Conservation (phyloP, 805 yeast species). For the Monosporozyma unispora region DNA sequence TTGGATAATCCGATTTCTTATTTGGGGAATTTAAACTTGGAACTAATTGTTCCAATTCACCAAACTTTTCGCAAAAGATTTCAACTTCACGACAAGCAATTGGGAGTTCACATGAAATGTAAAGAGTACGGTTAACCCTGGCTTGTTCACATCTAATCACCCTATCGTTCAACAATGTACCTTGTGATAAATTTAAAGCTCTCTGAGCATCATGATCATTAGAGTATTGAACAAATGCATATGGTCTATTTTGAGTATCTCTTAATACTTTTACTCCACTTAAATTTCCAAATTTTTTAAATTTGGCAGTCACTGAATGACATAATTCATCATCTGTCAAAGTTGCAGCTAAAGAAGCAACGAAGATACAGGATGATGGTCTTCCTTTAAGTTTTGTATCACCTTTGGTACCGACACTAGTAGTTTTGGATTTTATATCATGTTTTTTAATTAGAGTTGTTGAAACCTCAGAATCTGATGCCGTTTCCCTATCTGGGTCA, state of each 20-base stretch:
- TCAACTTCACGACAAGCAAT: slow-evolving; percentile 31
- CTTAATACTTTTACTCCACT: slow-evolving; percentile 72
- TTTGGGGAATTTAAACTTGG: slow-evolving; percentile 25
- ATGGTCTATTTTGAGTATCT: slow-evolving; percentile 76
- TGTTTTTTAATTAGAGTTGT: neutral
- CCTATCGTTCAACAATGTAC: slow-evolving; percentile 61
- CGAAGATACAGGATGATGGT: slow-evolving; percentile 84
- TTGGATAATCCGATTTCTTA: slow-evolving; percentile 3
- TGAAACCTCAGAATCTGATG: neutral
- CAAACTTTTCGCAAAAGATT: slow-evolving; percentile 42
- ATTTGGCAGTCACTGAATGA: slow-evolving; percentile 58
- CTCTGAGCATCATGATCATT: slow-evolving; percentile 57
- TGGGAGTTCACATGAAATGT: slow-evolving; percentile 33
- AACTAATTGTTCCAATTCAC: slow-evolving; percentile 65
- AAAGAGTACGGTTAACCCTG: slow-evolving; percentile 79
- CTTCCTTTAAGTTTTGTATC: slow-evolving; percentile 37
- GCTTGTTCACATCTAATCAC: slow-evolving; percentile 84
- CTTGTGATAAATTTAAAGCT: slow-evolving; percentile 65
- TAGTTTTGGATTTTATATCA: neutral
- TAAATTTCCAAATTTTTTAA: slow-evolving; percentile 61
- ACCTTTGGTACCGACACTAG: neutral
- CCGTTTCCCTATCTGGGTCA: neutral
- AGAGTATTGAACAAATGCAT: slow-evolving; percentile 84
- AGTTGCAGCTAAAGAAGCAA: slow-evolving; percentile 65
- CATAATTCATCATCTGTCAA: slow-evolving; percentile 61